phyloP scores from a whole-genome alignment of 305 asterid species.

The Vinca major region DNA sequence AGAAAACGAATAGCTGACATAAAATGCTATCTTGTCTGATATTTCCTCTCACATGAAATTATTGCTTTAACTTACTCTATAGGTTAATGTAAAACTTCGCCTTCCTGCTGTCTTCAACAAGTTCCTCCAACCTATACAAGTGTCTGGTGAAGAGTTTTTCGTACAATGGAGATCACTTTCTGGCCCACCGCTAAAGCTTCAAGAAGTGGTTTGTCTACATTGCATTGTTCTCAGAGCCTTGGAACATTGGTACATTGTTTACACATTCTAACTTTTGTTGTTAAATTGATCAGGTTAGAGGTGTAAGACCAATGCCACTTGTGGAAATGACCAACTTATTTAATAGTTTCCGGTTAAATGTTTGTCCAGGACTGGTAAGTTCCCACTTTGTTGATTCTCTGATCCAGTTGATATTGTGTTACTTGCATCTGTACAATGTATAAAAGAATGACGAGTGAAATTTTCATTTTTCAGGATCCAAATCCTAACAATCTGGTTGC shows the following conservation, averaged over 20 bases:
- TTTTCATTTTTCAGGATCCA: slow-evolving; percentile 60
- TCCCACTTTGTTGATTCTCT: background rate
- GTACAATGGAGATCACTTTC: slow-evolving; percentile 98
- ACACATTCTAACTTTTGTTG: slow-evolving; percentile 14
- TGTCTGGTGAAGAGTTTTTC: slow-evolving; percentile 90
- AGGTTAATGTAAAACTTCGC: slow-evolving; percentile 91
- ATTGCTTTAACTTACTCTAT: slow-evolving; percentile 14
- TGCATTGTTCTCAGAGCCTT: background rate
- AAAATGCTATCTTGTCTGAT: background rate
- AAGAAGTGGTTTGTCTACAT: slow-evolving; percentile 74
- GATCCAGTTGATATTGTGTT: background rate
- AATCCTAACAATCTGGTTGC: slow-evolving; percentile 89
- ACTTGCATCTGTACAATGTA: background rate
- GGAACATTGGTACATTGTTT: background rate
- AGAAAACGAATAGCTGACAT: background rate
- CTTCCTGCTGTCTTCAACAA: slow-evolving; percentile 91
- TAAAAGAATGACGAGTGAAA: background rate
- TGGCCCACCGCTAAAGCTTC: slow-evolving; percentile 97
- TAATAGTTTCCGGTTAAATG: slow-evolving; percentile 51
- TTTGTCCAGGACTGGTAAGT: slow-evolving; percentile 96
- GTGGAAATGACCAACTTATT: slow-evolving; percentile 80
- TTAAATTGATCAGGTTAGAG: slow-evolving; percentile 69
- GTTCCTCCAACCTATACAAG: slow-evolving; percentile 77
- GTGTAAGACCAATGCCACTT: slow-evolving; percentile 79
- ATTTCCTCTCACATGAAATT: background rate